A percentile compares a stretch with the other conserved stretches of the same genome.
phyloP scores from a whole-genome alignment of 1,139 yeast genomes.

The Arxiozyma telluris region DNA sequence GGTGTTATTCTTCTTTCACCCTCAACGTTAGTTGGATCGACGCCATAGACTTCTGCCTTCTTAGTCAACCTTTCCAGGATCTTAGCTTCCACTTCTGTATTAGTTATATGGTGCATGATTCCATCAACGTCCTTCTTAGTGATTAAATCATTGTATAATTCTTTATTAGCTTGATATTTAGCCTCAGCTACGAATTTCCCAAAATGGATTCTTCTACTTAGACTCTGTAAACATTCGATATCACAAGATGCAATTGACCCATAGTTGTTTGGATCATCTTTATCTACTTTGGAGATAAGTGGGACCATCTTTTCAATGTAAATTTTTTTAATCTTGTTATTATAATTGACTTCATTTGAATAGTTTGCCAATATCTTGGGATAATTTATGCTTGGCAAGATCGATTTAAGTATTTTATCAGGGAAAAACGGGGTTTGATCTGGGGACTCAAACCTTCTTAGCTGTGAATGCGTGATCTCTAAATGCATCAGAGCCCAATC shows the following conservation, averaged over 20 bases:
- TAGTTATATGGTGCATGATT: constrained; percentile 74
- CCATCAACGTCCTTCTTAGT: constrained; percentile 57
- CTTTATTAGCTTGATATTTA: constrained; percentile 65
- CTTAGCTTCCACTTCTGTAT: constrained; percentile 73
- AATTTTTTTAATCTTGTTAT: constrained; percentile 52
- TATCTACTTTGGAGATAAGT: constrained; percentile 52
- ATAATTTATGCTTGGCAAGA: constrained; percentile 70
- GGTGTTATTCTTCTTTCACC: constrained; percentile 75
- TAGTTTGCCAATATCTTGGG: constrained; percentile 72
- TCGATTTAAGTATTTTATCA: constrained; percentile 49
- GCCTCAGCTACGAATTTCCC: constrained; percentile 97
- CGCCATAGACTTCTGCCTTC: constrained; percentile 81
- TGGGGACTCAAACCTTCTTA: constrained; percentile 88
- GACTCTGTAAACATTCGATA: constrained; percentile 76
- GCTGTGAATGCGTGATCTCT: constrained; percentile 73
- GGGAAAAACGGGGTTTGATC: constrained; percentile 94
- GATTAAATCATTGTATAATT: constrained; percentile 56
- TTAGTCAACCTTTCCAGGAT: constrained; percentile 68
- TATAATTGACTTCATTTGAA: constrained; percentile 68
- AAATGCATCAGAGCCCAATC: constrained; percentile 77
- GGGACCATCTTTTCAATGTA: constrained; percentile 73
- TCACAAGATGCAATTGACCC: constrained; percentile 85
- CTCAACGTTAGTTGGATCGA: constrained; percentile 69
- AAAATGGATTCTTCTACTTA: constrained; percentile 91
- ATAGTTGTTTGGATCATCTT: constrained; percentile 75